Evolutionary conservation across 2,329 filamentous ascomycete genomes (phyloP).

Genomic region (Diplocarpon mali): DNA sequence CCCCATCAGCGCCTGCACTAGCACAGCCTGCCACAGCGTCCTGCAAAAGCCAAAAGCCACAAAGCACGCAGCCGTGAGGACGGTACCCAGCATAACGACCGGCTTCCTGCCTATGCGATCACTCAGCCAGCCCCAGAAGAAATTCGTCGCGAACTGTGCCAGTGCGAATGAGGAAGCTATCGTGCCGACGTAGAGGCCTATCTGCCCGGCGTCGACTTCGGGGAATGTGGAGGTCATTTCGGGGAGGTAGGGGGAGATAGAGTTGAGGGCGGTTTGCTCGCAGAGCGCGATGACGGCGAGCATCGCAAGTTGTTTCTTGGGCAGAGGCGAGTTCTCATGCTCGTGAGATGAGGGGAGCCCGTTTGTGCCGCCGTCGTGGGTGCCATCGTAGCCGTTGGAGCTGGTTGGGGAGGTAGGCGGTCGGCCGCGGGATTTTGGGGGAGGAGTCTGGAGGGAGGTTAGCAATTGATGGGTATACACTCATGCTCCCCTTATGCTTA

Average conservation of each 20-base stretch:
- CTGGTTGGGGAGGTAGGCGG: constrained; percentile 27
- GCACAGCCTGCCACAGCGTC: constrained; percentile 70
- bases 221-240: constrained; percentile 84
- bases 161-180: constrained; percentile 87
- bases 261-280: constrained; percentile 95
- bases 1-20: constrained; percentile 85
- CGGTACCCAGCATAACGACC: constrained; percentile 69
- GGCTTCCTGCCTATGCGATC: constrained; percentile 74
- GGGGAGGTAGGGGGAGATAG: constrained; percentile 88
- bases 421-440: constrained; percentile 52
- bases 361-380: constrained; percentile 26
- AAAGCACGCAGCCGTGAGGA: constrained; percentile 75
- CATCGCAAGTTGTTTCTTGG: constrained; percentile 70
- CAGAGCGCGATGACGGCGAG: constrained; percentile 81
- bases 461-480: background rate
- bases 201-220: constrained; percentile 58
- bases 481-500: background rate
- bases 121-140: constrained; percentile 79
- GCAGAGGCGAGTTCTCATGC: constrained; percentile 51
- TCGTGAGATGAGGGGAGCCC: constrained; percentile 24
- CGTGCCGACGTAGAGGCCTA: constrained; percentile 80
- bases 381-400: constrained; percentile 25
- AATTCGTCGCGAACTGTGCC: constrained; percentile 85
- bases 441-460: constrained; percentile 37
- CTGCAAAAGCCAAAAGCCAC: constrained; percentile 77